Evolutionary conservation across 305 asterid species (phyloP).

Genomic region (Solanum aculeatissimum): DNA sequence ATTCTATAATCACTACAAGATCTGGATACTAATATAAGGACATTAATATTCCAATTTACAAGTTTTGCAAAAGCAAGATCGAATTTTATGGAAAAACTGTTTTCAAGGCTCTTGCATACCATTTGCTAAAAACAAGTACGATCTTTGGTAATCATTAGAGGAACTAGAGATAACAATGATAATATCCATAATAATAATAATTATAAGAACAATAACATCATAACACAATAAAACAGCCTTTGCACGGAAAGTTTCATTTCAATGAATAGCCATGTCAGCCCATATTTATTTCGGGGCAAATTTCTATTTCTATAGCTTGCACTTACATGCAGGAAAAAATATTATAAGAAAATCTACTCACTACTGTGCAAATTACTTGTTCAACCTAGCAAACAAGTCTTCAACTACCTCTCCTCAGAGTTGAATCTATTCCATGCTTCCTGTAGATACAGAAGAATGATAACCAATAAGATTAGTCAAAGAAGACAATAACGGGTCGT

Average conservation of each 20-base stretch:
- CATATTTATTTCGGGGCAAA: background rate
- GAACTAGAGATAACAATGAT: background rate
- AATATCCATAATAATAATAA: background rate
- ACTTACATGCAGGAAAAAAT: background rate
- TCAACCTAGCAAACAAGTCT: slow-evolving; percentile 5
- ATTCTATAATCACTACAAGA: background rate
- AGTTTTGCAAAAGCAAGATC: background rate
- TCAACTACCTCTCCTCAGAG: slow-evolving; percentile 29
- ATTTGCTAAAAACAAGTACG: background rate
- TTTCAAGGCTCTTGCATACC: background rate
- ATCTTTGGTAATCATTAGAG: background rate
- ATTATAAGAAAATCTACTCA: background rate
- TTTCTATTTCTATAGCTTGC: background rate
- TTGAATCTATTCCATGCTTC: slow-evolving; percentile 35
- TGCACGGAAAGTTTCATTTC: background rate
- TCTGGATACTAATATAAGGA: background rate
- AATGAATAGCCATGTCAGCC: background rate
- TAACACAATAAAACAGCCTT: background rate
- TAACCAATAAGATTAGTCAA: background rate
- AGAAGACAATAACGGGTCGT: background rate
- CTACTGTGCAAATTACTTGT: slow-evolving; percentile 6
- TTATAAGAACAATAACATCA: background rate
- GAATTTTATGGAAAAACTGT: background rate
- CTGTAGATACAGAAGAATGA: slow-evolving; percentile 5
- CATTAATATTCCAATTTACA: background rate